Conservation (phyloP, 2,329 filamentous ascomycete species). For the Beauveria bassiana region DNA sequence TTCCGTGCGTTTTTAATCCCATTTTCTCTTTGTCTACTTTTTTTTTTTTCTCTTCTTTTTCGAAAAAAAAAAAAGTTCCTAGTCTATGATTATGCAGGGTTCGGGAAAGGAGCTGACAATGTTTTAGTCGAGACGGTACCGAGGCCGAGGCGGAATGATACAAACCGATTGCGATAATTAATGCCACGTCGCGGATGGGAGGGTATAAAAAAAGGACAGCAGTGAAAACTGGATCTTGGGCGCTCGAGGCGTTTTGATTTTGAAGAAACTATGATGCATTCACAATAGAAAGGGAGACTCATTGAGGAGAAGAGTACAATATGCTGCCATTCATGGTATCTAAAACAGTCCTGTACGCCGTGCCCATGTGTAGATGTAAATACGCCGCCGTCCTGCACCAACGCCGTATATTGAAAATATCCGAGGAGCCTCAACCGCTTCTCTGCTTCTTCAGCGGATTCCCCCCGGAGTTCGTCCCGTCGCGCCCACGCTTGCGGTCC, state of each 20-base stretch:
- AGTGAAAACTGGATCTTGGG: background rate
- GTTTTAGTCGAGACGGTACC: slow-evolving; percentile 39
- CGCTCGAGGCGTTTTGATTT: slow-evolving; percentile 5
- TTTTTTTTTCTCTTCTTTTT: too few relatives aligned
- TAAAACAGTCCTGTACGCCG: slow-evolving; percentile 12
- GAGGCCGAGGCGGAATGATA: slow-evolving; percentile 31
- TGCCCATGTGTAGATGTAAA: background rate
- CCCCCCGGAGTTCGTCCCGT: slow-evolving; percentile 33
- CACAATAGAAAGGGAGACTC: background rate
- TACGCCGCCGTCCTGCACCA: background rate
- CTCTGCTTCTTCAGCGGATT: slow-evolving; percentile 45
- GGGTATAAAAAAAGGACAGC: background rate
- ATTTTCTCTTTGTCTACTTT: slow-evolving; percentile 23
- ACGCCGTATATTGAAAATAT: background rate
- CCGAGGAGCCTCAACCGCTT: slow-evolving; percentile 18
- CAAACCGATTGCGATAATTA: background rate
- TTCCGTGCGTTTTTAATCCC: slow-evolving; percentile 47
- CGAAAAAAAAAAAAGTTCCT: too few relatives aligned
- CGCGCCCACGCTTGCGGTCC: slow-evolving; percentile 57
- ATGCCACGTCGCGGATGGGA: background rate
- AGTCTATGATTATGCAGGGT: too few relatives aligned
- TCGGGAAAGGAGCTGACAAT: background rate
- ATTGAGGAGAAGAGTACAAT: slow-evolving; percentile 4
- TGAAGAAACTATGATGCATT: background rate
- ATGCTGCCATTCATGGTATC: slow-evolving; percentile 22